Conservation (phyloP, 176 grass and related monocot genomes). For the Oryza australiensis region DNA sequence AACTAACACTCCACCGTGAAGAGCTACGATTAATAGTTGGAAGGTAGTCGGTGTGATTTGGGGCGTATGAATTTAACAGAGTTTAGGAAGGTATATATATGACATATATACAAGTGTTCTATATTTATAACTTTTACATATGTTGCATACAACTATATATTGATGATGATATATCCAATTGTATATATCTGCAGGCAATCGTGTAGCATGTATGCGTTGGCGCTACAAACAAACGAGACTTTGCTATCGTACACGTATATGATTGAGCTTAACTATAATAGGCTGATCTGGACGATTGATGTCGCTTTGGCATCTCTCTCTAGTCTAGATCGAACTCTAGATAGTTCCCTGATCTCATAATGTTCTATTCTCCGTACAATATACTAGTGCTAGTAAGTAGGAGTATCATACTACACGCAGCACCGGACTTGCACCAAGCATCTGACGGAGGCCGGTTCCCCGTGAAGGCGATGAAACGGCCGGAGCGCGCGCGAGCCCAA, state of each 20-base stretch:
- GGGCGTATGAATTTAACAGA: too few relatives aligned
- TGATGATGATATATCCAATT: neutral
- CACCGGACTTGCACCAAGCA: too few relatives aligned
- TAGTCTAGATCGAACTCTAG: neutral
- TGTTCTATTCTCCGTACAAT: neutral
- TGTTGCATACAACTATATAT: neutral
- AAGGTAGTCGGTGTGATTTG: too few relatives aligned
- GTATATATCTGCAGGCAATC: neutral
- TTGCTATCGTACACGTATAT: neutral
- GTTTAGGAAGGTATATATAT: too few relatives aligned
- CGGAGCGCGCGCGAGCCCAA: neutral
- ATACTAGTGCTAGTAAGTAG: too few relatives aligned
- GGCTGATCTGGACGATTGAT: neutral
- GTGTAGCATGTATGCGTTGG: neutral
- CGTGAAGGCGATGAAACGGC: conserved; percentile 39
- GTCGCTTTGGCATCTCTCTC: neutral
- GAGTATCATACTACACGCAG: neutral
- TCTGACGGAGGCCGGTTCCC: conserved; percentile 17
- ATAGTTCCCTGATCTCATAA: neutral
- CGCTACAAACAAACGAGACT: neutral
- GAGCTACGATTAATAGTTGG: too few relatives aligned
- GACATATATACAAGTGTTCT: too few relatives aligned
- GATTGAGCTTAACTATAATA: neutral
- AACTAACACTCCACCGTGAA: too few relatives aligned
- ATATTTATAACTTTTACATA: too few relatives aligned